These are phyloP conservation scores for Russula compacta DNA, from an alignment of 768 basidiomycete genomes.

Conservation along the genomic window DNA sequence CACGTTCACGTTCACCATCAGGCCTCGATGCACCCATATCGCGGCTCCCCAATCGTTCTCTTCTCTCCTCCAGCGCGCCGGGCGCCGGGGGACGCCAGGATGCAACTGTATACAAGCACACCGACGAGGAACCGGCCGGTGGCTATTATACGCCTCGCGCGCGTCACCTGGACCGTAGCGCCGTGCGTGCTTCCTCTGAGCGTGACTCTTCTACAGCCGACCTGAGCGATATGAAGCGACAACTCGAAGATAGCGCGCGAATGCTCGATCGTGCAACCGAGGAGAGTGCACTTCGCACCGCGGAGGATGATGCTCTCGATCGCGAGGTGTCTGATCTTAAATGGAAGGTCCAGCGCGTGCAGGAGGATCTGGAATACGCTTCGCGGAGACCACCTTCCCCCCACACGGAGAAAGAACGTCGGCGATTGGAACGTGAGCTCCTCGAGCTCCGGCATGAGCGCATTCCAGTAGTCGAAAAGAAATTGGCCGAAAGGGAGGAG, in stretches of 20 bases:
- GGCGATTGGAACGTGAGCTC: slow-evolving; percentile 82
- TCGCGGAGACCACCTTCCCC: slow-evolving; percentile 61
- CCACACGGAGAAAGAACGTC: slow-evolving; percentile 75
- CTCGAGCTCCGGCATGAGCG: slow-evolving; percentile 81
- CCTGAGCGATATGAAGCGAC: slow-evolving; percentile 78
- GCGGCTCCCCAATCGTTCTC: slow-evolving; percentile 60
- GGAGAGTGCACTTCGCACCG: slow-evolving; percentile 50
- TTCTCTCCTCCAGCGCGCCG: slow-evolving; percentile 45
- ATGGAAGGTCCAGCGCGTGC: slow-evolving; percentile 75
- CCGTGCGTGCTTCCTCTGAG: slow-evolving; percentile 68
- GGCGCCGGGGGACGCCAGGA: slow-evolving; percentile 62
- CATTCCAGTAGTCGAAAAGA: slow-evolving; percentile 83
- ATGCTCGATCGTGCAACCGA: slow-evolving; percentile 69
- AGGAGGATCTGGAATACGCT: slow-evolving; percentile 87
- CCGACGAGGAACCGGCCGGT: slow-evolving; percentile 44
- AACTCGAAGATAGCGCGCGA: slow-evolving; percentile 67
- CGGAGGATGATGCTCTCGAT: slow-evolving; percentile 86
- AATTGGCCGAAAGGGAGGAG: slow-evolving; percentile 70
- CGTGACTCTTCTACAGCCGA: slow-evolving; percentile 53
- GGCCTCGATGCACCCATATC: slow-evolving; percentile 47
- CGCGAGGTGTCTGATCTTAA: slow-evolving; percentile 81
- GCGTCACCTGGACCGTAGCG: slow-evolving; percentile 78
- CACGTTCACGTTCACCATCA: slow-evolving; percentile 56
- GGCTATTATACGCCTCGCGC: slow-evolving; percentile 72
- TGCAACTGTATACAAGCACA: slow-evolving; percentile 88